Evolutionary conservation across 1,284 basidiomycete species (phyloP).

Genomic region (Thecaphora frezii): DNA sequence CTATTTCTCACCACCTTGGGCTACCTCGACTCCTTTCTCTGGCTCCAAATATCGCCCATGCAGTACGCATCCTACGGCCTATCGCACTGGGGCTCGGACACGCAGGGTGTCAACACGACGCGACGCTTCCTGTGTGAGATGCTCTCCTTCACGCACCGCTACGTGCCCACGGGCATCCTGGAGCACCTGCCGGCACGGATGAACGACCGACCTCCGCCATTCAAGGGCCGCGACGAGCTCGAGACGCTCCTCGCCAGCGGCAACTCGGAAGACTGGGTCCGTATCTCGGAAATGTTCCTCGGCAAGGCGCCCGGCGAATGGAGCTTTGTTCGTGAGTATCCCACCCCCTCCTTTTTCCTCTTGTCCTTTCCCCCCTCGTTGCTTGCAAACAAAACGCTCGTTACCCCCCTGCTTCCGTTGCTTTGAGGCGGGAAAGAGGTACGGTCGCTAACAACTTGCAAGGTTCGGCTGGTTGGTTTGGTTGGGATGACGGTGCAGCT

Average conservation of each 20-base stretch:
- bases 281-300: conserved; percentile 90
- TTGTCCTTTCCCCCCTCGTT: no score
- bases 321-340: conserved; percentile 65
- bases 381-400: no score
- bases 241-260: conserved; percentile 76
- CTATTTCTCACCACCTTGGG: no score
- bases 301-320: conserved; percentile 68
- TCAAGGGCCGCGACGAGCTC: conserved; percentile 80
- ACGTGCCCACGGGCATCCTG: conserved; percentile 89
- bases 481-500: no score
- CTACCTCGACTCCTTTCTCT: no score
- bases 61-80: conserved; percentile 50
- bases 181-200: conserved; percentile 78
- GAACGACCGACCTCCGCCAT: conserved; percentile 87
- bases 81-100: conserved; percentile 56
- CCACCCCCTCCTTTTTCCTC: not conserved
- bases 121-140: conserved; percentile 92
- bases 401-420: no score
- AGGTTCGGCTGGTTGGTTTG: no score
- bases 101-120: conserved; percentile 80
- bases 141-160: conserved; percentile 90
- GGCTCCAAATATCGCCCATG: no score
- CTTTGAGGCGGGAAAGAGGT: no score
- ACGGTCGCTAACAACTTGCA: no score
- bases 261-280: conserved; percentile 88